These are phyloP conservation scores for Penicillium taxi DNA, from an alignment of 495 filamentous ascomycete genomes.

Conservation along the genomic window DNA sequence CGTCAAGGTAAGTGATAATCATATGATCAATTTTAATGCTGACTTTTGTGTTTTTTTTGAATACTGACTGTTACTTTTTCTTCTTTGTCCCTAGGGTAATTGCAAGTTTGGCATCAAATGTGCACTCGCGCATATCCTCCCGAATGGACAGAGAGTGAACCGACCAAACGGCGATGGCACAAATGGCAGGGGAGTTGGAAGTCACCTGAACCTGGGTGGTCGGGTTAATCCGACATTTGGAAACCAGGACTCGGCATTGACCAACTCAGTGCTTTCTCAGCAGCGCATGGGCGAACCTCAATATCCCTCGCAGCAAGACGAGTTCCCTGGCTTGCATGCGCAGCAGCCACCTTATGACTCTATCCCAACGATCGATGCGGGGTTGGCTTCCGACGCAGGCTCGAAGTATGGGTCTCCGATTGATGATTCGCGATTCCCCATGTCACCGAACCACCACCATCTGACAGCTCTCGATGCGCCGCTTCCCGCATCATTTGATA, in stretches of 20 bases:
- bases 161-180: slow-evolving; percentile 36
- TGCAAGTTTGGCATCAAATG: slow-evolving; percentile 99
- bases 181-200: slow-evolving; percentile 19
- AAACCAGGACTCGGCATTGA: slow-evolving; percentile 65
- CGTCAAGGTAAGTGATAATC: slow-evolving; percentile 62
- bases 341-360: slow-evolving; percentile 41
- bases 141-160: slow-evolving; percentile 88
- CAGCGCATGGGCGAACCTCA: slow-evolving; percentile 47
- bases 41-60: no score
- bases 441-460: slow-evolving; percentile 59
- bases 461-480: slow-evolving; percentile 88
- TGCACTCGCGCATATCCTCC: slow-evolving; percentile 89
- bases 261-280: slow-evolving; percentile 74
- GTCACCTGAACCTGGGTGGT: slow-evolving; percentile 59
- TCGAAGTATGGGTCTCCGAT: slow-evolving; percentile 85
- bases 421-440: slow-evolving; percentile 60
- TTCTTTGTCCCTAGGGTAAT: slow-evolving; percentile 60
- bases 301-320: slow-evolving; percentile 36
- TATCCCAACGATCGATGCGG: slow-evolving; percentile 73
- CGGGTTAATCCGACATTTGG: slow-evolving; percentile 62
- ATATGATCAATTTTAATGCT: neutral
- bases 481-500: slow-evolving; percentile 92
- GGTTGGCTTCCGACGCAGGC: slow-evolving; percentile 63
- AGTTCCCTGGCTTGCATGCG: slow-evolving; percentile 38
- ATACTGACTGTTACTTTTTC: slow-evolving; percentile 8